A percentile compares a stretch with the other conserved stretches of the same genome.
phyloP scores from a whole-genome alignment of 1,139 yeast genomes.

The Candida buenavistaensis region DNA sequence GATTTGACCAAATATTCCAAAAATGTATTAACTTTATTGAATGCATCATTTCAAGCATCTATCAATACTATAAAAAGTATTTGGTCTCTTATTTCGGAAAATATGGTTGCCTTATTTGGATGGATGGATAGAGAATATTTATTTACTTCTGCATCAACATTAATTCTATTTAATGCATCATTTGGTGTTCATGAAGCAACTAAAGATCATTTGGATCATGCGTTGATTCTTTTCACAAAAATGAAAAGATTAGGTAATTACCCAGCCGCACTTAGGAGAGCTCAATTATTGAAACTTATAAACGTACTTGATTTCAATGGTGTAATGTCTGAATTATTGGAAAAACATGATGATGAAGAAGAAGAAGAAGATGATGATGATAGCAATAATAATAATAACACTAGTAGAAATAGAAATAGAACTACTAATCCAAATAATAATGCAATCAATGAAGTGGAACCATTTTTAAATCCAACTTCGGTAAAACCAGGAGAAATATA shows the following conservation, averaged over 20 bases:
- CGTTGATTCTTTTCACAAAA: slow-evolving; percentile 64
- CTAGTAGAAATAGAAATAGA: neutral
- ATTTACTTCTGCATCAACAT: slow-evolving; percentile 77
- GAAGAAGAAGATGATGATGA: slow-evolving; percentile 56
- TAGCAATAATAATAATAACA: neutral
- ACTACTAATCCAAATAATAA: neutral
- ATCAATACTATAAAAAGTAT: slow-evolving; percentile 73
- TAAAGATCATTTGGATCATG: slow-evolving; percentile 69
- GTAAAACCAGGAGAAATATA: slow-evolving; percentile 19
- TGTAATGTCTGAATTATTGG: slow-evolving; percentile 55
- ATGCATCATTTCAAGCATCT: slow-evolving; percentile 83
- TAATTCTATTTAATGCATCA: slow-evolving; percentile 73
- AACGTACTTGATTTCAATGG: slow-evolving; percentile 69
- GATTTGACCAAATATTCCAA: slow-evolving; percentile 70
- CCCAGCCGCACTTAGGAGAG: slow-evolving; percentile 74
- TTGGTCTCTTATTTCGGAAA: slow-evolving; percentile 71
- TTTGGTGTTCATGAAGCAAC: slow-evolving; percentile 84
- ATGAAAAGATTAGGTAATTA: slow-evolving; percentile 78
- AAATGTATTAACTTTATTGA: slow-evolving; percentile 64
- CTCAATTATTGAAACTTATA: slow-evolving; percentile 66
- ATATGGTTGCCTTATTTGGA: slow-evolving; percentile 81
- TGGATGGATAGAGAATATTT: slow-evolving; percentile 88
- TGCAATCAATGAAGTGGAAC: neutral
- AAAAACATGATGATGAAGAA: slow-evolving; percentile 56
- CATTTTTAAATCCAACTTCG: slow-evolving; percentile 10